Evolutionary conservation across 345 rosid genomes (phyloP).

Genomic region (Litchi chinensis): DNA sequence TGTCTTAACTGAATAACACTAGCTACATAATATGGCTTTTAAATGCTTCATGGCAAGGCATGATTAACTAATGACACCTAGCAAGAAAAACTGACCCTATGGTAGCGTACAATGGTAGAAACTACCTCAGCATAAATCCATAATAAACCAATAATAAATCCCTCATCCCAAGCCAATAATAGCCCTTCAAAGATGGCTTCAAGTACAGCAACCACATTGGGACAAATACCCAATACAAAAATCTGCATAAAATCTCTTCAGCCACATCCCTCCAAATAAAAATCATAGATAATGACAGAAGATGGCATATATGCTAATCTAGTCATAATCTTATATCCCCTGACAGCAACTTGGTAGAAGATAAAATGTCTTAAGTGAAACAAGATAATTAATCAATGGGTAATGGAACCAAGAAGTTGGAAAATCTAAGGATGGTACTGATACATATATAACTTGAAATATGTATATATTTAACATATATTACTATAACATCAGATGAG

Average conservation of each 20-base stretch:
- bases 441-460: background rate
- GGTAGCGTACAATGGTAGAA: constrained; percentile 14
- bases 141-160: constrained; percentile 20
- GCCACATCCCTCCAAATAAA: constrained; percentile 10
- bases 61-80: constrained; percentile 8
- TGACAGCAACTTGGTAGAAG: constrained; percentile 13
- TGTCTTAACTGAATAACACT: background rate
- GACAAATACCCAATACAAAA: constrained; percentile 25
- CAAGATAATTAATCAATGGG: background rate
- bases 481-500: background rate
- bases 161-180: constrained; percentile 22
- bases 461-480: background rate
- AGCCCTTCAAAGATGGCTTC: constrained; percentile 29
- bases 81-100: constrained; percentile 3
- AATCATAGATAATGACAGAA: constrained; percentile 13
- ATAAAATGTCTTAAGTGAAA: background rate
- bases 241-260: constrained; percentile 31
- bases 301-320: constrained; percentile 3
- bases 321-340: background rate
- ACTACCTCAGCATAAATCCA: constrained; percentile 17
- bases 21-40: constrained; percentile 7
- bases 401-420: constrained; percentile 3
- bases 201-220: constrained; percentile 27
- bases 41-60: background rate
- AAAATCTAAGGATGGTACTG: background rate